A percentile compares a stretch with the other conserved stretches of the same genome.
These are phyloP conservation scores for Trichoderma cornu-damae DNA, from an alignment of 2,329 filamentous ascomycete species.

Conservation along the genomic window DNA sequence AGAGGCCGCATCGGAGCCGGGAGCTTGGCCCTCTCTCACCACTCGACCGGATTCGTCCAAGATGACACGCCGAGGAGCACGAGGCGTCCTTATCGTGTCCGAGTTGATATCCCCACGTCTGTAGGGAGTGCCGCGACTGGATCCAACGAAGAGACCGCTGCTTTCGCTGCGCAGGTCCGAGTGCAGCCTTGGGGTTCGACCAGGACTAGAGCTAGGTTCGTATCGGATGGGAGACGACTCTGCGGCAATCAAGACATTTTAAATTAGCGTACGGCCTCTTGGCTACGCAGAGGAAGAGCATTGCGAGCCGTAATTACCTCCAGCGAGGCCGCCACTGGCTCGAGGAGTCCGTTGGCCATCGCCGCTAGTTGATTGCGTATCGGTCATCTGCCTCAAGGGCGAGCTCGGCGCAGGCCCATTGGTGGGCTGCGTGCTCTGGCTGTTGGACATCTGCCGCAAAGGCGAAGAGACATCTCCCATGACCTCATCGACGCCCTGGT, in stretches of 20 bases:
- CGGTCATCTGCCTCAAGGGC: conserved; percentile 54
- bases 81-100: conserved; percentile 58
- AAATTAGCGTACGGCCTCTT: neutral
- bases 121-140: conserved; percentile 49
- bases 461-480: conserved; percentile 47
- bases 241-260: conserved; percentile 33
- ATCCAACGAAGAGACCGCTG: conserved; percentile 78
- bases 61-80: conserved; percentile 50
- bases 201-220: conserved; percentile 81
- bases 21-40: conserved; percentile 46
- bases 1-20: conserved; percentile 55
- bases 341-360: conserved; percentile 64
- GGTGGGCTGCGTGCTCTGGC: conserved; percentile 43
- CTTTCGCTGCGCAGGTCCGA: conserved; percentile 75
- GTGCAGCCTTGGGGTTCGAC: conserved; percentile 56
- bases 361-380: conserved; percentile 47
- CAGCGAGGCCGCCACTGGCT: conserved; percentile 55
- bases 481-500: conserved; percentile 27
- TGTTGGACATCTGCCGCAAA: conserved; percentile 52
- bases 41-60: conserved; percentile 56
- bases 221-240: conserved; percentile 93
- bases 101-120: conserved; percentile 85
- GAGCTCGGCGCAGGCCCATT: conserved; percentile 48
- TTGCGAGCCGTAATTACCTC: conserved; percentile 53
- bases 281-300: too few species aligned